phyloP scores from a whole-genome alignment of 1,284 basidiomycete species.

The Coniferiporia sulphurascens region DNA sequence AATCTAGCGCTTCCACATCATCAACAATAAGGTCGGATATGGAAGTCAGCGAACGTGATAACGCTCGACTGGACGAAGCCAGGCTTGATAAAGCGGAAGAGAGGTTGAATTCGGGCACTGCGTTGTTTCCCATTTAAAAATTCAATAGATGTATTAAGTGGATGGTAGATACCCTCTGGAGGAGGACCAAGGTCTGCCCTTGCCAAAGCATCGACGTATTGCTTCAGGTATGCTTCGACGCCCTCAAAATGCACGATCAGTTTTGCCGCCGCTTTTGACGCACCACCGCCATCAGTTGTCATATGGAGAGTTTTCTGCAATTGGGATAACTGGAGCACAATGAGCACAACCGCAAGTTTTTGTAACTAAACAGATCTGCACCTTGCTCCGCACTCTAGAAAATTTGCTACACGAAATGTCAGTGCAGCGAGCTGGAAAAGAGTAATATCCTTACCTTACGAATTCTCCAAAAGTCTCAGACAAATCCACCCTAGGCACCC shows the following conservation, averaged over 20 bases:
- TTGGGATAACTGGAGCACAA: not conserved
- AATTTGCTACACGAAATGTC: not conserved
- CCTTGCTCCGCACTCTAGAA: not conserved
- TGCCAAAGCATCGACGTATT: slow-evolving; percentile 5
- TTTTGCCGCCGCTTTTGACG: not conserved
- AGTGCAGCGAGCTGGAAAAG: not conserved
- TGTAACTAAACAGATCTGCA: not conserved
- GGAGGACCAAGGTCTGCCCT: slow-evolving; percentile 2
- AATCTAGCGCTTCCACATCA: not conserved
- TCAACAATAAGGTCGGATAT: not conserved
- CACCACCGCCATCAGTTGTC: not conserved
- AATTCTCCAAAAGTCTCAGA: not conserved
- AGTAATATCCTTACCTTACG: not conserved
- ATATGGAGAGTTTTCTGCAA: not conserved
- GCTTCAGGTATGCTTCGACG: slow-evolving; percentile 4
- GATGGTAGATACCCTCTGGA: not conserved
- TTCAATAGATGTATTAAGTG: not conserved
- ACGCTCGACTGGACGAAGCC: not conserved
- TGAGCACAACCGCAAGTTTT: not conserved
- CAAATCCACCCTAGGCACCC: slow-evolving; percentile 3
- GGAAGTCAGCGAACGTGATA: not conserved
- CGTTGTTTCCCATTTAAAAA: not conserved
- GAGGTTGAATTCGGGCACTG: slow-evolving; percentile 5
- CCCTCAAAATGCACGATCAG: slow-evolving; percentile 4
- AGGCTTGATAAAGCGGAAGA: slow-evolving; percentile 7